phyloP scores from a whole-genome alignment of 768 basidiomycete genomes.

The Lactarius quietus region DNA sequence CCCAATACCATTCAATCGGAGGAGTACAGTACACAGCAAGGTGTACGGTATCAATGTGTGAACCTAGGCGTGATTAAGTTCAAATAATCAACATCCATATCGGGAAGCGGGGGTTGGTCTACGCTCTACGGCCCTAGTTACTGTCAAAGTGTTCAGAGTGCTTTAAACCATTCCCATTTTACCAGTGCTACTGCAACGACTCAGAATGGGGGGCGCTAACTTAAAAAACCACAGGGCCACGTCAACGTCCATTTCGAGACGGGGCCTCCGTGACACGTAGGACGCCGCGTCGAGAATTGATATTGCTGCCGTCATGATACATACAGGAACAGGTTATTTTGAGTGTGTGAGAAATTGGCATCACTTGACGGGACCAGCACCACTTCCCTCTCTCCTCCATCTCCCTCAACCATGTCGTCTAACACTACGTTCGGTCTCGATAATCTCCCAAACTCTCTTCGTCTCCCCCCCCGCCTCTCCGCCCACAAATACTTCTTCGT shows the following conservation, averaged over 20 bases:
- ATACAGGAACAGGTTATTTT: neutral
- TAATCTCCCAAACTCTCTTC: constrained; percentile 59
- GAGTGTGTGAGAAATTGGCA: neutral
- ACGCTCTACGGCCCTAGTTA: no score
- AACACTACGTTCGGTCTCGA: constrained; percentile 12
- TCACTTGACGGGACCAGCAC: neutral
- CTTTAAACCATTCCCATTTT: neutral
- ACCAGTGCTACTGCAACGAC: no score
- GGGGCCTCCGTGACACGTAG: neutral
- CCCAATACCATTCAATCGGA: no score
- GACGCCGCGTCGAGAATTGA: neutral
- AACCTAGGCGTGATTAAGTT: no score
- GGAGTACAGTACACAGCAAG: no score
- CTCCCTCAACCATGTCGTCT: constrained; percentile 1
- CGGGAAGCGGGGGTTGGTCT: no score
- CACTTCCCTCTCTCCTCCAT: neutral
- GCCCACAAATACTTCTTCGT: constrained; percentile 91
- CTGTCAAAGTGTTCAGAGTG: neutral
- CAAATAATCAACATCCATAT: no score
- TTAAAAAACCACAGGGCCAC: neutral
- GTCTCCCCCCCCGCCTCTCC: constrained; percentile 71
- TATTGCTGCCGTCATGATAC: neutral
- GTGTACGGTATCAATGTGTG: no score
- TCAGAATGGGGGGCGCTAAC: neutral
- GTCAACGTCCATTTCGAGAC: neutral